Evolutionary conservation across 2,329 filamentous ascomycete species (phyloP).

Genomic region (Microdochium bolleyi): DNA sequence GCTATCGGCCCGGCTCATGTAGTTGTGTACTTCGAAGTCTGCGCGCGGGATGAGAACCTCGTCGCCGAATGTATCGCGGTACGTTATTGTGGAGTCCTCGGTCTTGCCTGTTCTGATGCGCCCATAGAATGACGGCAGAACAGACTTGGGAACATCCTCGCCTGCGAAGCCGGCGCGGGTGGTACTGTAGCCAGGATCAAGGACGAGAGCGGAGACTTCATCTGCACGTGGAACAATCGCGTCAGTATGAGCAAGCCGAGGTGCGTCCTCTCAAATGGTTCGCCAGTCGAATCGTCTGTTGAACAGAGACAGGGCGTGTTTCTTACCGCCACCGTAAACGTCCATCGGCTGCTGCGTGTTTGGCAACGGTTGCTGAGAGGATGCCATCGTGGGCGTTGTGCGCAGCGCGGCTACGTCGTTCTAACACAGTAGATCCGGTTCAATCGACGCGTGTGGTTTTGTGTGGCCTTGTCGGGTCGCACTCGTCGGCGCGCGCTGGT

Average conservation of each 20-base stretch:
- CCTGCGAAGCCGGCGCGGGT: constrained; percentile 94
- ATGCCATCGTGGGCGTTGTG: background rate
- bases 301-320: background rate
- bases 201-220: constrained; percentile 93
- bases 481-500: background rate
- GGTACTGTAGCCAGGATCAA: constrained; percentile 87
- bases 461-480: background rate
- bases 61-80: constrained; percentile 71
- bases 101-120: constrained; percentile 39
- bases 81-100: constrained; percentile 26
- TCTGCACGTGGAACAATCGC: constrained; percentile 44
- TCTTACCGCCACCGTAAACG: constrained; percentile 21
- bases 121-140: constrained; percentile 87
- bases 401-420: background rate
- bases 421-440: background rate
- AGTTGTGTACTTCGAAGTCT: constrained; percentile 80
- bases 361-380: constrained; percentile 13
- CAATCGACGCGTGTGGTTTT: background rate
- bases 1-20: constrained; percentile 73
- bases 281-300: background rate
- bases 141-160: constrained; percentile 92
- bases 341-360: constrained; percentile 19
- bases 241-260: constrained; percentile 6
- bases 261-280: background rate
- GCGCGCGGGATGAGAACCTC: constrained; percentile 74